Base-by-base conservation (phyloP, 2,329 filamentous ascomycete species). In the Pseudogymnoascus sp. region DNA sequence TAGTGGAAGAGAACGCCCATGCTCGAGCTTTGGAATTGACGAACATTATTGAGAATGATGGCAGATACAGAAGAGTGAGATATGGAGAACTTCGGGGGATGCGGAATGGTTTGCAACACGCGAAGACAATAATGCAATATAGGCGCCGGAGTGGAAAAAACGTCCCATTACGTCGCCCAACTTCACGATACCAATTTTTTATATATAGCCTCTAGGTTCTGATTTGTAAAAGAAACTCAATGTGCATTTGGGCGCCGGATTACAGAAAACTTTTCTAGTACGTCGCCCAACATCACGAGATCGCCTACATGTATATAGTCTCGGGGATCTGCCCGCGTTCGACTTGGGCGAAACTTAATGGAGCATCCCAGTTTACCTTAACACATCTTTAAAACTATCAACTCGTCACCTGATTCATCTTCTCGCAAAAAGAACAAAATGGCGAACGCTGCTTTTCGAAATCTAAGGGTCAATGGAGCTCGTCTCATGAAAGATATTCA, bases 401-500 rank as follows among this genome's bases (percentile, higher is more conserved):
- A 1, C 15, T 40, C 37, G n/a, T 40, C 37, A 17, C 2, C n/a
- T 10, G 7, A 40, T 40, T 19, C 10, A 40, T 40, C n/a, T 17
- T 40, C 7, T 9, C 3, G 7, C 7, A 40, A 40, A 40, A 19
- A 19, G 1, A 40, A 40, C 9, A 3, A 40, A 3, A 40, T 40
- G 37, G 7, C 37, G 37, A 40, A 17, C n/a, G 7, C 37, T 40
- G n/a, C n/a, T 4, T 40, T 40, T 40, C 7, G 4, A 40, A 40
- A 76, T 29, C 72, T 89, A 61, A 82, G 81, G 64, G 81, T 88
- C 40, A 80, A 88, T 66, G 78, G 82, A 68, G 76, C 78, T 13
- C 79, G 87, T 66, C 72, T 90, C 67, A 86, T 88, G 77, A 77
- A 80, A 26, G 82, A 86, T 64, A 78, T 90, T 11, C 88, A 90